Evolutionary conservation across 2,329 filamentous ascomycete genomes (phyloP).

Genomic region (Paraphaeosphaeria sporulosa): DNA sequence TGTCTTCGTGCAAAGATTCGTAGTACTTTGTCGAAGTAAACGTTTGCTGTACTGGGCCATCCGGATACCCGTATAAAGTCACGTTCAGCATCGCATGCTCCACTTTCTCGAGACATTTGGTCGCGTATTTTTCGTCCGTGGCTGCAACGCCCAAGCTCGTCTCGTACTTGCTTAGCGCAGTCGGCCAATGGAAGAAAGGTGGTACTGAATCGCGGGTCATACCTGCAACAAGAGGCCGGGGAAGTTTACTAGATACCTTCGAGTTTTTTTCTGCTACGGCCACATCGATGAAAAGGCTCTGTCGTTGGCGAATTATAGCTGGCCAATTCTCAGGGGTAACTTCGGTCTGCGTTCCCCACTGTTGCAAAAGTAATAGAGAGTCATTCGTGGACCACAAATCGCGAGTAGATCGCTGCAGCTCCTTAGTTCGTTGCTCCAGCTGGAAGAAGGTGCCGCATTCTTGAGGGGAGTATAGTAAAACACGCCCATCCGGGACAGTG

Average conservation of each 20-base stretch:
- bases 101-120: slow-evolving; percentile 30
- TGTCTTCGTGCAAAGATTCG: slow-evolving; percentile 27
- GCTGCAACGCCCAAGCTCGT: neutral
- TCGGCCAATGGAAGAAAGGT: slow-evolving; percentile 42
- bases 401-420: slow-evolving; percentile 21
- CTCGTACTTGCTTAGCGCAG: neutral
- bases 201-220: slow-evolving; percentile 14
- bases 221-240: neutral
- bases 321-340: slow-evolving; percentile 32
- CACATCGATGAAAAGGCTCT: slow-evolving; percentile 34
- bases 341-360: slow-evolving; percentile 10
- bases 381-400: neutral
- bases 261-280: slow-evolving; percentile 13
- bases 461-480: slow-evolving; percentile 28
- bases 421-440: slow-evolving; percentile 36
- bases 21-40: slow-evolving; percentile 40
- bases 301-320: slow-evolving; percentile 23
- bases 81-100: slow-evolving; percentile 33
- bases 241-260: slow-evolving; percentile 1
- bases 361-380: slow-evolving; percentile 12
- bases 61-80: slow-evolving; percentile 17
- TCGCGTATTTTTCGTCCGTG: slow-evolving; percentile 13
- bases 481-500: slow-evolving; percentile 29
- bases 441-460: slow-evolving; percentile 42
- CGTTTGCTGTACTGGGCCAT: slow-evolving; percentile 25